A percentile compares a stretch with the other conserved stretches of the same genome.
Evolutionary conservation across 2,329 filamentous ascomycete species (phyloP).

Genomic region (Trichoderma guizhouense): DNA sequence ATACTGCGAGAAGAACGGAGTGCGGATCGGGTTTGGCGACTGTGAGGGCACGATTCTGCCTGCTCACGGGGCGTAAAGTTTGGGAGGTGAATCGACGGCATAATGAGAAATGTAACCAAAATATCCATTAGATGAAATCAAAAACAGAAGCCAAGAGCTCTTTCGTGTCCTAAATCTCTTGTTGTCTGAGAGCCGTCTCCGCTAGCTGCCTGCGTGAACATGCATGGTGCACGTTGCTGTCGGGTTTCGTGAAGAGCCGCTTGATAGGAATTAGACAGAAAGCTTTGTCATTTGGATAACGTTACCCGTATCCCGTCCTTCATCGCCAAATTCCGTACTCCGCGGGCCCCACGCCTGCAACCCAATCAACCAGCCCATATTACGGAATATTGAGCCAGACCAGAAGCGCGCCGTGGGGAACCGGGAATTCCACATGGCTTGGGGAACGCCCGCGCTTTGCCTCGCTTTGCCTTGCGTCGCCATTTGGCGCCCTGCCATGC

Average conservation of each 20-base stretch:
- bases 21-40: constrained; percentile 74
- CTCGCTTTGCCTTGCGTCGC: background rate
- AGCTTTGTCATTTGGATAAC: background rate
- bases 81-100: background rate
- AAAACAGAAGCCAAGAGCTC: background rate
- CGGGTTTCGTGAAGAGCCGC: background rate
- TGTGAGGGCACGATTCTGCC: constrained; percentile 21
- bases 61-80: background rate
- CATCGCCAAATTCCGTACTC: background rate
- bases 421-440: constrained; percentile 7
- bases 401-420: background rate
- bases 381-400: background rate
- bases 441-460: background rate
- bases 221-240: background rate
- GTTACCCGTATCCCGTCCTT: background rate
- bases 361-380: constrained; percentile 1
- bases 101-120: background rate
- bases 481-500: background rate
- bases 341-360: constrained; percentile 4
- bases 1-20: constrained; percentile 61
- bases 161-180: background rate
- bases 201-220: background rate
- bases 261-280: background rate
- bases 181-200: too few species aligned
- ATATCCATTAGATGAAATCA: background rate